Evolutionary conservation across 331 rosid genomes (phyloP), one percentile per base, ranked within the genome.

Genomic region (Erythrophleum ivorense): DNA sequence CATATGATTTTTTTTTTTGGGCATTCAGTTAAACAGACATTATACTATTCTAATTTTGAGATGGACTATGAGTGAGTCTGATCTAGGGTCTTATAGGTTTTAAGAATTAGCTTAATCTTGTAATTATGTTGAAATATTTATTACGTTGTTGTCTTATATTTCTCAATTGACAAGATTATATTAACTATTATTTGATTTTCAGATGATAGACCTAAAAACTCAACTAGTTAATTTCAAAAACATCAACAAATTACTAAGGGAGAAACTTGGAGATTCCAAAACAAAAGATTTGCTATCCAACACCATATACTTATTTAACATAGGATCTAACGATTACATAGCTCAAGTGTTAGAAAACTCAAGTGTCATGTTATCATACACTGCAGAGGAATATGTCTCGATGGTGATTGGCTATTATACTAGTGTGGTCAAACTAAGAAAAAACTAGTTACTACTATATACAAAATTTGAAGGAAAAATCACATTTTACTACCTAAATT

Each of bases 371-470:
- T 11, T 10, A 1, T 29, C 67, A 11, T 16, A 53, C 38, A 38
- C 85, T 3, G 52, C 33, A 16, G 34, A 38, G 24, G 58, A 85
- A 49, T 87, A 70, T 8, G 88, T 84, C 1, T 71, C 58, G 15
- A 70, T 84, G 84, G 91, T 89, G 73, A 64, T 78, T 9, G 83
- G 85, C 38, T 85, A 85, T 72, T 46, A 85, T 14, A 85, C 85
- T 18, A 16, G 14, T 45, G 86, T 75, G 14, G 52, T 87, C 21
- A 6, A 81, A 63, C 86, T 87, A 81, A 29, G 14, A 18, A 57
- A 38, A 1, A 5, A 1, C 8, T 15, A 33, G 5, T 6, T 18
- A 63, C 36, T 62, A 0, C 9, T 0, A 1, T 1, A 21, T 21
- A 2, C 33, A 57, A 7, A 21, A 21, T 6, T 43, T 43, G 0